Percentiles rank a stretch among this genome's conserved stretches.
Conservation (phyloP, 177 flowering plant genomes). For the Vitis hybrid region DNA sequence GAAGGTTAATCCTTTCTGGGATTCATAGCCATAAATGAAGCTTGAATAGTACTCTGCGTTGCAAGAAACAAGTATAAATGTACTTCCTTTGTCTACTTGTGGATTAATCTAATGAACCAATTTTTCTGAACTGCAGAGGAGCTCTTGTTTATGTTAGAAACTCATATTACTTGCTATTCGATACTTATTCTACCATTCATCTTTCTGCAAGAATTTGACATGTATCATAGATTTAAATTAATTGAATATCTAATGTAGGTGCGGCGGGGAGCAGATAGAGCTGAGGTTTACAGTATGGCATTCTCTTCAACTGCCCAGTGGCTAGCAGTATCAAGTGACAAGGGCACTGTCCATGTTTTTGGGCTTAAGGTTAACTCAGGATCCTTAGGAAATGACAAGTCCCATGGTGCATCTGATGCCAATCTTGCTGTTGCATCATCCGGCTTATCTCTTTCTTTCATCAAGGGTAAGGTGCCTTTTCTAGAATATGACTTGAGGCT, state of each 20-base stretch:
- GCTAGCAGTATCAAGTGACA: slow-evolving; percentile 58
- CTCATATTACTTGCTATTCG: no score
- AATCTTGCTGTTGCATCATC: slow-evolving; percentile 19
- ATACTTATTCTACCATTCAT: no score
- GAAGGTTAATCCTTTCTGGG: no score
- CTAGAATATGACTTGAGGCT: neutral
- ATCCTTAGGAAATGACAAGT: slow-evolving; percentile 20
- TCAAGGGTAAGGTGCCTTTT: slow-evolving; percentile 30
- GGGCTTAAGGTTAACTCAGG: slow-evolving; percentile 36
- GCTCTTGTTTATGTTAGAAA: no score
- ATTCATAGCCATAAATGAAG: no score
- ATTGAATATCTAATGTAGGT: slow-evolving; percentile 29
- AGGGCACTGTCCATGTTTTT: slow-evolving; percentile 60
- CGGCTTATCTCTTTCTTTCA: slow-evolving; percentile 37
- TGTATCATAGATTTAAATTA: neutral
- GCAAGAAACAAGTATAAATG: no score
- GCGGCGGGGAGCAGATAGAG: slow-evolving; percentile 56
- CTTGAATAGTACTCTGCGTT: no score
- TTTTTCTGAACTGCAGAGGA: neutral
- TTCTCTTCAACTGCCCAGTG: slow-evolving; percentile 49
- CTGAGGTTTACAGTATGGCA: slow-evolving; percentile 53
- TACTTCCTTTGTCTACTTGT: no score
- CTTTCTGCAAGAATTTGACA: neutral
- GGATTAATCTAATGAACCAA: no score
- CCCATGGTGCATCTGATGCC: slow-evolving; percentile 16